Base-by-base conservation (phyloP, 495 filamentous ascomycete species). In the Diplogelasinospora grovesii region DNA sequence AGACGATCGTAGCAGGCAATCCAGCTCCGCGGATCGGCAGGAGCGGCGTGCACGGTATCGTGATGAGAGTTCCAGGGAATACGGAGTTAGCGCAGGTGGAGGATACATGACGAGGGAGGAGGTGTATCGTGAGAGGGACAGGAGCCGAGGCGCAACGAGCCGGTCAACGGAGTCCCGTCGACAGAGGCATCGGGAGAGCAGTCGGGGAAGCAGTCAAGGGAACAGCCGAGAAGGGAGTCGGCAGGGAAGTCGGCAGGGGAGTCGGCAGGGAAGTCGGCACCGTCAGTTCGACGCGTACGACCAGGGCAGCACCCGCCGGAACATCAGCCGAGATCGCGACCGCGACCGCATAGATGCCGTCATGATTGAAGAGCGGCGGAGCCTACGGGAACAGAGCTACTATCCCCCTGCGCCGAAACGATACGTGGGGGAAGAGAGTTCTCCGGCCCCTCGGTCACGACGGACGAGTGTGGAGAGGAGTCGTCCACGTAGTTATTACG, bases 331-430 rank as follows among this genome's bases (percentile, higher is more conserved):
- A 15, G 15, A 22, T 2, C 32, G 22, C 8, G 13, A 24, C 16
- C 22, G 38, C n/a, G n/a, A n/a, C n/a, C n/a, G n/a, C 26, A 23
- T 6, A 9, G 11, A 3, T 22, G 13, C 4, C 27, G 11, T 24
- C 23, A n/a, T n/a, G n/a, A n/a, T n/a, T n/a, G n/a, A n/a, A n/a
- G n/a, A 16, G 8, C 11, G 22, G 1, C 30, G 23, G 5, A 30
- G 30, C n/a, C 29, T 39, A 3, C 15, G 14, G n/a, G n/a, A n/a
- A n/a, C n/a, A n/a, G n/a, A n/a, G n/a, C 5, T 48, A 53, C 27
- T 49, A 46, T 35, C 46, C 39, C 2, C 41, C 42, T 4, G 34
- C 41, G 13, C 39, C 46, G 19, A 26, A 44, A 22, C 36, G 50
- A 9, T 34, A 46, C 15, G 4, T 27, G 13, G 19, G 29, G 23